phyloP scores from a whole-genome alignment of 2,329 filamentous ascomycete genomes.

The Aspergillus uvarum region DNA sequence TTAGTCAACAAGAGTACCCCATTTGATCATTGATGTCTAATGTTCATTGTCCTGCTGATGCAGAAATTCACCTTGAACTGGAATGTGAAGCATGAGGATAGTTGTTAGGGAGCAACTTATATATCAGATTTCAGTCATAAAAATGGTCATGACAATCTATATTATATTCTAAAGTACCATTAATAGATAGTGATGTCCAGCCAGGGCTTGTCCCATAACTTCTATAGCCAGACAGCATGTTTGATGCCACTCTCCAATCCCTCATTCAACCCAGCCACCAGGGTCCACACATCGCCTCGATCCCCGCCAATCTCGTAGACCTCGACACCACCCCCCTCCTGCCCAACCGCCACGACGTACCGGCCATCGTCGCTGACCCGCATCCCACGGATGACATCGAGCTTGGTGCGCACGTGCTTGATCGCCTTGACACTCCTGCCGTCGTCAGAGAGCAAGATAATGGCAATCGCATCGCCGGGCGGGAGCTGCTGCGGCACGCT shows the following conservation, averaged over 20 bases:
- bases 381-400: constrained; percentile 6
- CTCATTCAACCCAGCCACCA: background rate
- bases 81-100: too few relatives aligned
- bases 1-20: too few relatives aligned
- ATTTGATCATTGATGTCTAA: too few relatives aligned
- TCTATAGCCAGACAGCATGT: constrained; percentile 1
- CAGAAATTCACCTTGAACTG: too few relatives aligned
- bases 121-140: too few relatives aligned
- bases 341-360: background rate
- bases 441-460: background rate
- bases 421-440: background rate
- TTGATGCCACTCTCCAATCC: constrained; percentile 1
- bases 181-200: too few relatives aligned
- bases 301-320: constrained; percentile 2
- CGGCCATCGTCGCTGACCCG: constrained; percentile 3
- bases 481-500: background rate
- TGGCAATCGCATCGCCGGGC: constrained; percentile 1
- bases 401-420: background rate
- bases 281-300: background rate
- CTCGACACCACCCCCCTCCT: constrained; percentile 2
- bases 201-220: too few relatives aligned
- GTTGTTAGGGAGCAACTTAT: too few relatives aligned
- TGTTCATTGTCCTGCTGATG: too few relatives aligned
- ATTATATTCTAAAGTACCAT: too few relatives aligned
- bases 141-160: too few relatives aligned